Base-by-base conservation (phyloP, 2,329 filamentous ascomycete genomes). In the Microdochium bolleyi region DNA sequence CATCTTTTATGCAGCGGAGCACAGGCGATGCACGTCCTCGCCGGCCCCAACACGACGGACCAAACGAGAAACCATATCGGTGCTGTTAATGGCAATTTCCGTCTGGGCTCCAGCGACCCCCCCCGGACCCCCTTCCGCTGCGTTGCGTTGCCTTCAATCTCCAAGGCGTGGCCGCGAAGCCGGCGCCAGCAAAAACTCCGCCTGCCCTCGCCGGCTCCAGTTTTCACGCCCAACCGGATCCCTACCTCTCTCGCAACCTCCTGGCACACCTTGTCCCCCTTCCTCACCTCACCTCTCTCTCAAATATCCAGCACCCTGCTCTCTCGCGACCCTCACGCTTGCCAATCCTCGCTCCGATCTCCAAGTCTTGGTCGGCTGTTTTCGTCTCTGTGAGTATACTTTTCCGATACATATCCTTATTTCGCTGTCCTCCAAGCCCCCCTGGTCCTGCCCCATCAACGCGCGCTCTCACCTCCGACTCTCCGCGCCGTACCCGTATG, bases 261-360 rank as follows among this genome's bases (percentile, higher is more conserved):
- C 8, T 46, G 14, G 11, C 34, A 38, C 34, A 38, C 37, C 19
- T 41, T 19, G 14, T 41, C 37, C 37, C 37, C 37, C 37, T 8
- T 41, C 37, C n/a, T 24, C 9, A 16, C n/a, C 41, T 46, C 41
- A 46, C 41, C 41, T 46, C 41, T 46, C 41, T 46, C 41, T 46
- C 41, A 63, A 62, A 65, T 66, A 63, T 60, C 60, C 56, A 61
- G 60, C 60, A 58, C 59, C 61, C 62, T 66, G 60, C 60, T 58
- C 54, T 61, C 53, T 61, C 57, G 56, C 58, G 58, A 60, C 60
- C 55, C 60, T 64, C 58, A 59, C 62, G 60, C 41, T 60, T 59
- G 52, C 52, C 46, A 50, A 61, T 55, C 61, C 62, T 63, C 61
- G 62, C 60, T 60, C 62, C 60, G 61, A 64, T 64, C 59, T 61